Base-by-base conservation (phyloP, 2,329 filamentous ascomycete species). In the Fusarium sp. region DNA sequence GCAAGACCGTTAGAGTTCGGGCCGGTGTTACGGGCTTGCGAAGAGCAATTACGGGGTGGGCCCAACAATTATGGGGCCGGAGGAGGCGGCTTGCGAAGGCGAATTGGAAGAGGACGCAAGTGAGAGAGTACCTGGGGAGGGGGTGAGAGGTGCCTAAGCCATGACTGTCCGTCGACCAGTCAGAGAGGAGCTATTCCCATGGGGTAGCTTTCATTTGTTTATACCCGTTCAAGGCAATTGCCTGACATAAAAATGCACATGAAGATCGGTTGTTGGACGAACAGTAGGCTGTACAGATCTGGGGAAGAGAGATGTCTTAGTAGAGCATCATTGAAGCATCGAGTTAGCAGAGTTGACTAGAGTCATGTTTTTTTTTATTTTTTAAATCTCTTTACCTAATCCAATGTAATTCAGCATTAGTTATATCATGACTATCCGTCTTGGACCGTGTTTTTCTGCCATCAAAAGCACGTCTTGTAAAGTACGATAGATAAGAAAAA, bases 161-260 rank as follows among this genome's bases (percentile, higher is more conserved):
- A 52, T 54, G 33, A 18, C 48, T 45, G 24, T 38, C 39, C 35
- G 20, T 54, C n/a, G 60, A 47, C 58, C 45, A 72, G 39, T 47
- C 38, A 65, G 38, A 58, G 41, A 51, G 41, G 51, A 61, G 48
- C 39, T 69, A 54, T 62, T 72, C 54, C 58, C 54, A 69, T 65
- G 54, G 59, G 63, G 56, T 54, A 59, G 71, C 24, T 49, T 63
- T 28, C 39, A 44, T 66, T 58, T 75, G 59, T 75, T 72, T 63
- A 75, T 74, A 75, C 72, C 72, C 60, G 47, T 59, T 56, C 26
- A 56, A 63, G 63, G 57, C 39, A 55, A 67, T 52, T 74, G 55
- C 52, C 63, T 71, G 57, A 48, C 20, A 69, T 54, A 42, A 28
- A 55, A 58, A 26, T 64, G 54, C 48, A 49, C 28, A 45, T 17